Conservation (phyloP, 202 grass and related monocot genomes). For the Carex arenaria region DNA sequence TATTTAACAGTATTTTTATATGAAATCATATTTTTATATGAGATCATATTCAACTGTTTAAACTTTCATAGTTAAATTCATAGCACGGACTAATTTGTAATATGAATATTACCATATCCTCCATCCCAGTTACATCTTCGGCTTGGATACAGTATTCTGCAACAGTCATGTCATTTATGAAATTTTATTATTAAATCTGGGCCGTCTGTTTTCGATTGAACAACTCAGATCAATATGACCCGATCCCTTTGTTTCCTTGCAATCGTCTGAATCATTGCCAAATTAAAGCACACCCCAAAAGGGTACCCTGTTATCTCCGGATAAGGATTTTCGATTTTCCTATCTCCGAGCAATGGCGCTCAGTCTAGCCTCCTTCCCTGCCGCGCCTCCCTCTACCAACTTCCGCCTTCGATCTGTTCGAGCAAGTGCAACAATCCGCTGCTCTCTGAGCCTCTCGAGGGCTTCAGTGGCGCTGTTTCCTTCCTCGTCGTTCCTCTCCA, state of each 20-base stretch:
- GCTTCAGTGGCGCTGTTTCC: constrained; percentile 25
- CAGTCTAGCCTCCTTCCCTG: constrained; percentile 14
- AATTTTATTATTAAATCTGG: not conserved
- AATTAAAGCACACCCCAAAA: not conserved
- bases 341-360: constrained; percentile 24
- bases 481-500: constrained; percentile 46
- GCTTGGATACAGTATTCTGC: not conserved
- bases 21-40: too few relatives aligned
- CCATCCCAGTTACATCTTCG: too few relatives aligned
- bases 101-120: too few relatives aligned
- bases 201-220: not conserved
- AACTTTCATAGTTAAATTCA: too few relatives aligned
- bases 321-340: not conserved
- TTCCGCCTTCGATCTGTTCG: not conserved
- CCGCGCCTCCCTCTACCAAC: constrained; percentile 8
- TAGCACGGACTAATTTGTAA: too few relatives aligned
- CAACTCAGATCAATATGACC: not conserved
- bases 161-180: not conserved
- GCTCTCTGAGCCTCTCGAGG: constrained; percentile 19
- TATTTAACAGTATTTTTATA: too few relatives aligned
- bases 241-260: not conserved
- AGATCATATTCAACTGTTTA: too few relatives aligned
- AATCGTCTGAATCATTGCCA: not conserved
- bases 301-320: not conserved
- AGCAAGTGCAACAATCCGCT: constrained; percentile 7